Evolutionary conservation across 495 filamentous ascomycete genomes (phyloP), one percentile per base, ranked within the genome.

Genomic region (Mytilinidion resinicola): DNA sequence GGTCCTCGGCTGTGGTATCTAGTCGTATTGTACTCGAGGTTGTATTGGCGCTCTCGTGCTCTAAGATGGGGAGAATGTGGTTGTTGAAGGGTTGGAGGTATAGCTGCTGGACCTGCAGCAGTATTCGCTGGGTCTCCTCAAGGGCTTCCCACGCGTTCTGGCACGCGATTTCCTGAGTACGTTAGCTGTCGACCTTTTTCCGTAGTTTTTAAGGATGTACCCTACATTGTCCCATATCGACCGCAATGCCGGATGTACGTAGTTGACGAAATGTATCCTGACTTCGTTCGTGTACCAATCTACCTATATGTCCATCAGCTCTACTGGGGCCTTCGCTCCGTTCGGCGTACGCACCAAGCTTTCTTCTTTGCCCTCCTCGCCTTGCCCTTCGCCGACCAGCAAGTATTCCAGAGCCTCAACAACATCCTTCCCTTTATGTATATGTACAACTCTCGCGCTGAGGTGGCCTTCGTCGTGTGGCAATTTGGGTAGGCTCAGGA

Each of bases 201-300:
- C 5, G 8, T 49, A 19, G 21, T 25, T 0, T 9, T 19, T 25
- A 1, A 8, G 3, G 17, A 3, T 1, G 19, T 49, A 30, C 3
- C 33, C 37, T 59, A 65, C 62, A 55, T 55, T 56, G 4, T 56
- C 41, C 64, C 64, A 67, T 14, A 58, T 25, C 19, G 60, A 53
- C 30, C 47, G 25, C 43, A 67, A n/a, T 7, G 19, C 49, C 3
- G 56, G 51, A 41, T 49, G 52, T 10, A 61, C 57, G 35, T 17
- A 30, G 11, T 9, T 57, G 36, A 60, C 56, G 52, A 63, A 67
- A 42, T 67, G 60, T 30, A 63, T 30, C 47, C 57, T 52, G 12
- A 57, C 60, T 50, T 67, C 64, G 30, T 58, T 58, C 9, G 43
- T 63, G 34, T 60, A 67, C 64, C 64, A 67, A 10, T 67, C 60